phyloP scores from a whole-genome alignment of 1,284 basidiomycete genomes.

The Marasmius tenuissimus region DNA sequence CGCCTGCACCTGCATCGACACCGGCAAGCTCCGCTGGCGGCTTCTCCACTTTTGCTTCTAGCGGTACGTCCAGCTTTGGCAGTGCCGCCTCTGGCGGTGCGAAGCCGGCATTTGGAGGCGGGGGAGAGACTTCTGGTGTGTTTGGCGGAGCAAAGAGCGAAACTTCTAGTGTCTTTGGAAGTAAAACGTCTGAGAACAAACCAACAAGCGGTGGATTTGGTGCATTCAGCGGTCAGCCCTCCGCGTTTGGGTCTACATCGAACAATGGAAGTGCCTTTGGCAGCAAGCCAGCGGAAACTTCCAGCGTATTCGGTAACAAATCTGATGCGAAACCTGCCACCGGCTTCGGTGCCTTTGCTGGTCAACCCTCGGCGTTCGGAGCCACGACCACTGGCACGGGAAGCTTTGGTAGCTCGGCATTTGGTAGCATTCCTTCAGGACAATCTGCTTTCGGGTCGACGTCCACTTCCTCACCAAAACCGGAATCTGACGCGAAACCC shows the following conservation, averaged over 20 bases:
- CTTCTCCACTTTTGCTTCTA: not conserved
- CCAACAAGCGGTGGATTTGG: constrained; percentile 22
- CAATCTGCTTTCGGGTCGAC: not conserved
- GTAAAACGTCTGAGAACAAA: not conserved
- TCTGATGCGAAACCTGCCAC: not conserved
- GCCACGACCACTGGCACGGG: not conserved
- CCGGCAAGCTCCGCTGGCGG: not conserved
- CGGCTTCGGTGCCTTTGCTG: not conserved
- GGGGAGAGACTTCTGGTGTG: not conserved
- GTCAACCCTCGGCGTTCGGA: not conserved
- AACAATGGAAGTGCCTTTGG: constrained; percentile 1
- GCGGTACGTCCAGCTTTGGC: not conserved
- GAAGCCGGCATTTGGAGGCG: not conserved
- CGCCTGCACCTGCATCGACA: not conserved
- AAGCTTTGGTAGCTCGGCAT: not conserved
- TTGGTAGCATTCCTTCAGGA: not conserved
- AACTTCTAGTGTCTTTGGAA: not conserved
- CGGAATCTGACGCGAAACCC: not conserved
- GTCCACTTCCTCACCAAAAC: not conserved
- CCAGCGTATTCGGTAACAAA: constrained; percentile 12
- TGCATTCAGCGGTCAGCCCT: constrained; percentile 6
- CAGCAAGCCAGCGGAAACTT: not conserved
- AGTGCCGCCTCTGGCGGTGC: not conserved
- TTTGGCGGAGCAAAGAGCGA: not conserved
- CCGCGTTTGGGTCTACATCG: constrained; percentile 15